Base-by-base conservation (phyloP, 176 grass and related monocot genomes). In the Oryza coarctata region DNA sequence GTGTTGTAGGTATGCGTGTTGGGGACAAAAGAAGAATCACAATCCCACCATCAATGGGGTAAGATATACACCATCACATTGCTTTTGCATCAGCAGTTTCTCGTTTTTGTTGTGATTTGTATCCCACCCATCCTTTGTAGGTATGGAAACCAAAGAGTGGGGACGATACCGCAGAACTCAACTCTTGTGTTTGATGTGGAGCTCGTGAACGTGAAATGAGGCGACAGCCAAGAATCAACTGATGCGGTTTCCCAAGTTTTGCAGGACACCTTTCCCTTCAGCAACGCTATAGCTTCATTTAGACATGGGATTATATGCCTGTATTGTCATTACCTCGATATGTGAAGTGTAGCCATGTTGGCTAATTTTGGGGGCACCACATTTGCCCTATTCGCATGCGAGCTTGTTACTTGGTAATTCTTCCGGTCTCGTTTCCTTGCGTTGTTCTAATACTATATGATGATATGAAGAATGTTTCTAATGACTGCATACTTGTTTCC, bases 21-120 rank as follows among this genome's bases (percentile, higher is more conserved):
- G 96, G 96, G 33, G 96, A 99, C 55, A 99, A 94, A 90, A 94
- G 96, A 76, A 99, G 91, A 64, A 73, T 99, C 57, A 84, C 80
- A 8, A 75, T 99, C 76, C 96, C 93, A 52, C 91, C 96, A 67
- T 44, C 93, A 35, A 93, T 99, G 91, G 96, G 89, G 96, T 95
- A 82, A 74, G 20, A 63, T 63, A 50, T 63, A 18, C 18, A 67
- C 26, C 0, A 9, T 67, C 3, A 11, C 20, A 71, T 74, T 68
- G 41, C 10, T 76, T 65, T 62, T 64, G 1, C 68, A 76, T 23
- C 17, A 43, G 18, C 7, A 74, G 15, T 4, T 85, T 57, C 30
- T 73, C 0, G 22, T 76, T 35, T 45, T n/a, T 23, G 25, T 23
- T 55, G 47, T 87, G n/a, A 76, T 81, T 10, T 67, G 3, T 82